These are phyloP conservation scores for Salisapilia sapeloensis DNA, from an alignment of 352 stramenopile species.

Conservation along the genomic window DNA sequence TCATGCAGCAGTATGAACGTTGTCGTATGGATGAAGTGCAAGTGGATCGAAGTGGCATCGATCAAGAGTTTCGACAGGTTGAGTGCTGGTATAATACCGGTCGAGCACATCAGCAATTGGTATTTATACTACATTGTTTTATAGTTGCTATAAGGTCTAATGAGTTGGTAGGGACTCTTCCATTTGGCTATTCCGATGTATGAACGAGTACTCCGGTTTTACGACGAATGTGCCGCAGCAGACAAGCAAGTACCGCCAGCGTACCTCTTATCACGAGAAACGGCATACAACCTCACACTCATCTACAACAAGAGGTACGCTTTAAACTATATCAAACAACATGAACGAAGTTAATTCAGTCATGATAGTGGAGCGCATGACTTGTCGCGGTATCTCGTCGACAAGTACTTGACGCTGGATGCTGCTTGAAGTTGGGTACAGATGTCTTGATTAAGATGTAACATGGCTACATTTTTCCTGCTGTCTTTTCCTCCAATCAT, in stretches of 20 bases:
- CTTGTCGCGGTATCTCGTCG: conserved; percentile 52
- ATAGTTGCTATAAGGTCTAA: not conserved
- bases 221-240: conserved; percentile 34
- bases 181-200: conserved; percentile 80
- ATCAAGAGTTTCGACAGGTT: conserved; percentile 39
- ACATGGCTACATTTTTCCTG: no score
- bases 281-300: conserved; percentile 76
- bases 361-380: conserved; percentile 44
- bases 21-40: conserved; percentile 19
- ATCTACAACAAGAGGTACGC: conserved; percentile 79
- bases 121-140: conserved; percentile 11
- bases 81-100: conserved; percentile 81
- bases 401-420: conserved; percentile 41
- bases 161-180: conserved; percentile 43
- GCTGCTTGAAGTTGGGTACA: no score
- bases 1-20: conserved; percentile 67
- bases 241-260: conserved; percentile 26
- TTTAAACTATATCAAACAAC: not conserved
- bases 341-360: conserved; percentile 1
- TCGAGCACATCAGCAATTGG: conserved; percentile 71
- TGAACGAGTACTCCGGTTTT: conserved; percentile 67
- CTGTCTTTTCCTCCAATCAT: no score
- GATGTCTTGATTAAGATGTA: no score
- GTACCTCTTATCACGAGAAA: conserved; percentile 65
- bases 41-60: conserved; percentile 24